These are phyloP conservation scores for Dendrocalamus sinicus DNA, from an alignment of 176 grass and related monocot genomes.

Conservation along the genomic window DNA sequence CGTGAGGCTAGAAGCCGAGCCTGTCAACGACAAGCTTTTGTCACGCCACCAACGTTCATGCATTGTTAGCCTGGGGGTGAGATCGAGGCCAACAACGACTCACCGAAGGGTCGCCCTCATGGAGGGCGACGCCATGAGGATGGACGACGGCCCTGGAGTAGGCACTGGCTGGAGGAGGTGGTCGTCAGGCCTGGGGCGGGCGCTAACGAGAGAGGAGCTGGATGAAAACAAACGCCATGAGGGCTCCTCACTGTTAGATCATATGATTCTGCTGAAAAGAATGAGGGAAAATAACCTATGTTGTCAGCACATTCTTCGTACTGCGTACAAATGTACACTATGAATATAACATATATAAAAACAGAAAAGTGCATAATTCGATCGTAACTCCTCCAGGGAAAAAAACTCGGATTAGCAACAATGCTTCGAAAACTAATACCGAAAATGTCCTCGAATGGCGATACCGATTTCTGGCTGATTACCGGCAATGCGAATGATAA, in stretches of 20 bases:
- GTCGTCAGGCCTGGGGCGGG: too few species aligned
- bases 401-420: not conserved
- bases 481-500: not conserved
- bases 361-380: not conserved
- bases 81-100: too few species aligned
- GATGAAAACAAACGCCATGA: too few species aligned
- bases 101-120: too few species aligned
- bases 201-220: too few species aligned
- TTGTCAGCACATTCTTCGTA: not conserved
- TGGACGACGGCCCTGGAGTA: too few species aligned
- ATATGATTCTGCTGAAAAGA: slow-evolving; percentile 14
- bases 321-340: not conserved
- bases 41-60: too few species aligned
- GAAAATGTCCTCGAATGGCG: not conserved
- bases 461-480: not conserved
- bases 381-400: not conserved
- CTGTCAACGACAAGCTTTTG: too few species aligned
- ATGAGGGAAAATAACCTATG: not conserved
- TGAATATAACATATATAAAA: not conserved
- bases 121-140: too few species aligned
- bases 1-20: too few species aligned
- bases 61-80: too few species aligned
- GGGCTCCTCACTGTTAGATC: not conserved
- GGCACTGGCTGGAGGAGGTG: too few species aligned
- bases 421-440: not conserved